Conservation (phyloP, 192 early-diverging fungal genomes). For the Rhizophagus sp. region DNA sequence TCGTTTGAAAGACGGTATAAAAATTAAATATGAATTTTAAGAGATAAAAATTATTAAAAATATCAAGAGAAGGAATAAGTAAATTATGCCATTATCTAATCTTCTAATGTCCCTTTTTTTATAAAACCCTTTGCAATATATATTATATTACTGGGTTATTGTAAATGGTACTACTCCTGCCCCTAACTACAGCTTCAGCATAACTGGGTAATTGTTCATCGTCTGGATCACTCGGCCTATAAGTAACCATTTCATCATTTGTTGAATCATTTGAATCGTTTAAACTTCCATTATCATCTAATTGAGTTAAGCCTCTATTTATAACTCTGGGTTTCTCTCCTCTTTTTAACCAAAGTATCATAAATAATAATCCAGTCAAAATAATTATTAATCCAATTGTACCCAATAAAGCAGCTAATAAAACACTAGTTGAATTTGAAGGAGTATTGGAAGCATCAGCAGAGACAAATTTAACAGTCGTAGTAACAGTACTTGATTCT, state of each 20-base stretch:
- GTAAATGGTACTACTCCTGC: not conserved
- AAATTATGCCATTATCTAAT: too few relatives aligned
- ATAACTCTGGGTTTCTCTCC: not conserved
- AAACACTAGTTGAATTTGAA: not conserved
- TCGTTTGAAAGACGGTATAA: too few relatives aligned
- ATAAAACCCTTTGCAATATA: not conserved
- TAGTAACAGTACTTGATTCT: not conserved
- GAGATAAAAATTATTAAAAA: too few relatives aligned
- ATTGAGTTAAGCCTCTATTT: not conserved
- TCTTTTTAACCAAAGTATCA: not conserved
- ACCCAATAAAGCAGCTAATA: not conserved
- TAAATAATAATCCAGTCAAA: not conserved
- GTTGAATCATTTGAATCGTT: not conserved
- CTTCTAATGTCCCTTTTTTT: too few relatives aligned
- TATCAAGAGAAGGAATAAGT: too few relatives aligned
- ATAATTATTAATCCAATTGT: not conserved
- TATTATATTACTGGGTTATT: not conserved
- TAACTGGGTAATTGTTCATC: constrained; percentile 9
- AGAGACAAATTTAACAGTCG: not conserved
- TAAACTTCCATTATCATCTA: not conserved
- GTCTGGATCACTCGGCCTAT: not conserved
- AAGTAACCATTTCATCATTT: not conserved
- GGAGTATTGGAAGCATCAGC: not conserved
- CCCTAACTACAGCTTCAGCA: constrained; percentile 4
- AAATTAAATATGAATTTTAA: too few relatives aligned